Conservation (phyloP, 2,329 filamentous ascomycete genomes). For the Aureobasidium mangrovei region DNA sequence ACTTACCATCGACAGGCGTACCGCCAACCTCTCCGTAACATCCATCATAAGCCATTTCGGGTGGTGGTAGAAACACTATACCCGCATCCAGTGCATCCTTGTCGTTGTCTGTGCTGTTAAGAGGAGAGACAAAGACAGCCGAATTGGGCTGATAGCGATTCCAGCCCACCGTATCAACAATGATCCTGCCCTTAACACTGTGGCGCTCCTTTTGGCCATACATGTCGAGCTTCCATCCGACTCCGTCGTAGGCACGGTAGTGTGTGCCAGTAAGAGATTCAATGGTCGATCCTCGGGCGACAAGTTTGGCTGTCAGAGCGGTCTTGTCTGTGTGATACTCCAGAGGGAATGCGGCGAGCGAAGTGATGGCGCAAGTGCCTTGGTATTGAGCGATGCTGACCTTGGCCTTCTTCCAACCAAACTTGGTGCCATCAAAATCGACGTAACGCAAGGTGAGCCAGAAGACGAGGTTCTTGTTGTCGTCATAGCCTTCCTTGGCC, state of each 20-base stretch:
- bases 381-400: slow-evolving; percentile 26
- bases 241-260: slow-evolving; percentile 43
- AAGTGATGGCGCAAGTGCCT: slow-evolving; percentile 32
- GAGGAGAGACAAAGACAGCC: slow-evolving; percentile 30
- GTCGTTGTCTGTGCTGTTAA: slow-evolving; percentile 16
- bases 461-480: slow-evolving; percentile 29
- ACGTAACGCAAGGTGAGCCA: slow-evolving; percentile 26
- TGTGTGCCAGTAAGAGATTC: slow-evolving; percentile 41
- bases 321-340: slow-evolving; percentile 35
- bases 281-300: slow-evolving; percentile 39
- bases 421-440: slow-evolving; percentile 32
- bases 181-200: slow-evolving; percentile 40
- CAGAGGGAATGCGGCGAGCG: slow-evolving; percentile 37
- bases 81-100: neutral
- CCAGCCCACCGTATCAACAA: slow-evolving; percentile 45
- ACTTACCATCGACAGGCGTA: slow-evolving; percentile 29
- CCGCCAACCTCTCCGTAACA: slow-evolving; percentile 18
- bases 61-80: neutral
- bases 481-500: slow-evolving; percentile 25
- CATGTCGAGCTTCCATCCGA: slow-evolving; percentile 32
- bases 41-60: slow-evolving; percentile 12
- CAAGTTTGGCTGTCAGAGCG: slow-evolving; percentile 31
- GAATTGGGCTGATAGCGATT: slow-evolving; percentile 38
- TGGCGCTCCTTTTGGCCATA: slow-evolving; percentile 31
- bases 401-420: slow-evolving; percentile 27